Evolutionary conservation across 371 early-diverging fungal species (phyloP).

Genomic region (Synchytrium microbalum): DNA sequence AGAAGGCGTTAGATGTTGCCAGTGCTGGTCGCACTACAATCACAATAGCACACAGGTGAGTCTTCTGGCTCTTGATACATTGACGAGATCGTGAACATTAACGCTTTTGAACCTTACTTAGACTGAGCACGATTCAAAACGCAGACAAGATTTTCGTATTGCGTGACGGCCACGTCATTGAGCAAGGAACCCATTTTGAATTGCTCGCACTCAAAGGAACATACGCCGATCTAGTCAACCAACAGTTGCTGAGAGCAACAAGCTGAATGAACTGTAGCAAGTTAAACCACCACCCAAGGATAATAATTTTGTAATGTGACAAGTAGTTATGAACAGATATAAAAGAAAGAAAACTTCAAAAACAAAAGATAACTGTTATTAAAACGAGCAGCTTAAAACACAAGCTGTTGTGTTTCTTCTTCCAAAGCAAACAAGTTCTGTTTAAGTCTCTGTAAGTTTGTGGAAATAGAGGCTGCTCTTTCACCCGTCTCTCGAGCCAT

Average conservation of each 20-base stretch:
- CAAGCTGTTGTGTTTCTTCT: neutral
- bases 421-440: neutral
- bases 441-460: neutral
- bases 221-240: constrained; percentile 34
- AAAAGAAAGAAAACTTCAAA: too few species aligned
- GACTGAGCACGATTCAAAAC: constrained; percentile 62
- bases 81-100: too few species aligned
- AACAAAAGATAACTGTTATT: too few species aligned
- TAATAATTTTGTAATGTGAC: too few species aligned
- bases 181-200: constrained; percentile 77
- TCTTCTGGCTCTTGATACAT: too few species aligned
- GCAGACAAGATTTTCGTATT: constrained; percentile 58
- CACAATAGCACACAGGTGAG: constrained; percentile 88
- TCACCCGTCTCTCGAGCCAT: constrained; percentile 18
- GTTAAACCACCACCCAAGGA: too few species aligned
- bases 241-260: too few species aligned
- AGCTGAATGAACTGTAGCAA: too few species aligned
- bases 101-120: too few species aligned
- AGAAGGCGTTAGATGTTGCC: constrained; percentile 70
- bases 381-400: too few species aligned
- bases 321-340: too few species aligned
- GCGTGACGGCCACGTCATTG: constrained; percentile 51
- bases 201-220: constrained; percentile 48
- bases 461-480: constrained; percentile 1
- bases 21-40: constrained; percentile 75